Conservation (phyloP, 2,329 filamentous ascomycete species). For the Talaromyces funiculosus region DNA sequence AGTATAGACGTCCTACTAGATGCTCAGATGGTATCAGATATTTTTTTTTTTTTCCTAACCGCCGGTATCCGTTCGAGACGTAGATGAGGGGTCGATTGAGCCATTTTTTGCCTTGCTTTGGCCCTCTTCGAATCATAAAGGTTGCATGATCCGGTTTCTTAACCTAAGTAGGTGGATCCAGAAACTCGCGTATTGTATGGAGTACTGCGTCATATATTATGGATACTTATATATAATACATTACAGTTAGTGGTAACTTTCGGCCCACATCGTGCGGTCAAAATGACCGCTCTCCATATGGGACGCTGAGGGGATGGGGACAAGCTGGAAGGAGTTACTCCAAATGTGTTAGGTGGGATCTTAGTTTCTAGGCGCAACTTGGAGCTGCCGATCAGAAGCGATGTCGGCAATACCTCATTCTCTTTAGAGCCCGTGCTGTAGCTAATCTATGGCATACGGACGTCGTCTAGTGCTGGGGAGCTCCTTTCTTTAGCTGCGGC, state of each 20-base stretch:
- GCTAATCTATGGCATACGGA: background rate
- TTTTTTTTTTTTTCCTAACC: background rate
- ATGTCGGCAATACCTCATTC: background rate
- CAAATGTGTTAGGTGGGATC: background rate
- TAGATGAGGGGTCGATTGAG: background rate
- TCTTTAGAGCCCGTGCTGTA: background rate
- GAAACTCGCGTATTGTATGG: background rate
- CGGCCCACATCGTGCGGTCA: background rate
- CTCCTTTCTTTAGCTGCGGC: background rate
- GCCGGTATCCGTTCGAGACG: background rate
- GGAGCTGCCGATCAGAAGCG: background rate
- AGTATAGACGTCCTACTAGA: background rate
- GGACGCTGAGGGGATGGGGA: background rate
- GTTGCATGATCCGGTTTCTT: background rate
- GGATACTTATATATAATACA: background rate
- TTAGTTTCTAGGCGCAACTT: background rate
- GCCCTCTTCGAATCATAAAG: background rate
- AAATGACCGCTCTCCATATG: background rate
- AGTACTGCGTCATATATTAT: background rate
- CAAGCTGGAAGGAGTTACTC: background rate
- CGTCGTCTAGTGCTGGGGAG: background rate
- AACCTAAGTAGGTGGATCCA: background rate
- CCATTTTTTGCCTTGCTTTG: background rate
- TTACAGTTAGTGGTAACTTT: background rate
- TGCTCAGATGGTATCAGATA: background rate